Conservation (phyloP, 495 filamentous ascomycete species). For the Amniculicola lignicola region DNA sequence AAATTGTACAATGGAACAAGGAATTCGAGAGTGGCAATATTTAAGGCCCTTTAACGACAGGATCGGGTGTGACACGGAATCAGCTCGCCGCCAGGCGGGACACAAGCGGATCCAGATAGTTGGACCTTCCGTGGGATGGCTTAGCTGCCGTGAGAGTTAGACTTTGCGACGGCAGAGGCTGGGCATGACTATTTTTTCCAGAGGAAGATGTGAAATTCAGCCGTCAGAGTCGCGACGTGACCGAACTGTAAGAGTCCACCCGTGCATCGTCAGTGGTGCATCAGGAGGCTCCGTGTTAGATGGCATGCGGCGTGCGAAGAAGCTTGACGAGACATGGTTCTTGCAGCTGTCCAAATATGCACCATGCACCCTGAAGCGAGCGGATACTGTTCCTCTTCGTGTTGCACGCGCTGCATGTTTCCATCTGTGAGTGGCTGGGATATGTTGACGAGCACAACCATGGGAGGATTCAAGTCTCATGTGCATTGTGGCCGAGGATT, state of each 20-base stretch:
- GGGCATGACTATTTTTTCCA: too few relatives aligned
- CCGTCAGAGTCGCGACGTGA: background rate
- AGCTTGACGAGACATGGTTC: constrained; percentile 15
- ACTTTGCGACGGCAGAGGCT: too few relatives aligned
- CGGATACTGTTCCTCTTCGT: constrained; percentile 6
- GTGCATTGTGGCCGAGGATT: too few relatives aligned
- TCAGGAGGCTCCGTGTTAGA: background rate
- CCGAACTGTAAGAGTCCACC: background rate
- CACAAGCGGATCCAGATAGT: background rate
- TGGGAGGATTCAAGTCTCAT: too few relatives aligned
- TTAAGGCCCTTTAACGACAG: background rate
- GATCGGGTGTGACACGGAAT: constrained; percentile 9
- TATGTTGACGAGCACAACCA: too few relatives aligned
- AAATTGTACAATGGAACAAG: constrained; percentile 1
- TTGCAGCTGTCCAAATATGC: constrained; percentile 9
- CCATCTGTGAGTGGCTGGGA: too few relatives aligned
- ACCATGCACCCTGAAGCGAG: constrained; percentile 14
- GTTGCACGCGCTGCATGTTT: constrained; percentile 4
- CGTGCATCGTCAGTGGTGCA: background rate
- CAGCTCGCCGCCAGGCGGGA: background rate
- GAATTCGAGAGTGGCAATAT: background rate
- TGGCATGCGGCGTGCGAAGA: background rate
- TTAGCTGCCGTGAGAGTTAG: background rate
- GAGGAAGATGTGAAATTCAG: too few relatives aligned
- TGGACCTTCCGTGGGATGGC: background rate